Conservation (phyloP, 345 rosid genomes). For the Lepidium africanum region DNA sequence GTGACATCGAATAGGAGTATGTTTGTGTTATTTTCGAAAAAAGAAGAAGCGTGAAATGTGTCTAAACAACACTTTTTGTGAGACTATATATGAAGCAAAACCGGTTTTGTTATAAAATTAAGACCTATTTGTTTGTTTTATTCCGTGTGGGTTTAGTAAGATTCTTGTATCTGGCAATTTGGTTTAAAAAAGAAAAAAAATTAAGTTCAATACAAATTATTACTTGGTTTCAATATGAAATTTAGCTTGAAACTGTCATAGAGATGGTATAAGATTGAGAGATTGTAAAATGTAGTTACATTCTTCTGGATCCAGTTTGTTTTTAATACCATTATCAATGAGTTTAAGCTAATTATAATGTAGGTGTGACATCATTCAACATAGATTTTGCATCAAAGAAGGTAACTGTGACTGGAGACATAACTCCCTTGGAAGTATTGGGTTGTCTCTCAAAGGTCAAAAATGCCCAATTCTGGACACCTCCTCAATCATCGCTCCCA, state of each 20-base stretch:
- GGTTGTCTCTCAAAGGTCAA: slow-evolving; percentile 83
- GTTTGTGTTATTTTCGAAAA: no score
- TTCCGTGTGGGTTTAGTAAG: neutral
- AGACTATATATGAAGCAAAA: no score
- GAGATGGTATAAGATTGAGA: neutral
- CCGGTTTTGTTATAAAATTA: no score
- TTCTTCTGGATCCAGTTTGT: neutral
- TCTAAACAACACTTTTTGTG: no score
- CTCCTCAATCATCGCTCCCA: slow-evolving; percentile 17
- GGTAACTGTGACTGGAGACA: slow-evolving; percentile 78
- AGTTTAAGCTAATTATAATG: neutral
- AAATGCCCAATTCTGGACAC: slow-evolving; percentile 70
- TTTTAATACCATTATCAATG: neutral
- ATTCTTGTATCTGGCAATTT: neutral
- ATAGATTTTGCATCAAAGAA: slow-evolving; percentile 69
- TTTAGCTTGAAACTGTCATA: neutral
- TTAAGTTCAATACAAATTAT: neutral
- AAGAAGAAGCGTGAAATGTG: no score
- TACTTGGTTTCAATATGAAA: neutral
- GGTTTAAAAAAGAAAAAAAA: neutral
- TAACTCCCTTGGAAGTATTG: slow-evolving; percentile 61
- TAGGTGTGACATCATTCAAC: slow-evolving; percentile 84
- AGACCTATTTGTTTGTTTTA: neutral
- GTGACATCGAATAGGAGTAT: no score
- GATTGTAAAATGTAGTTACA: neutral